These are phyloP conservation scores for Microbotryomycetes sp. DNA, from an alignment of 1,284 basidiomycete species.

Conservation along the genomic window DNA sequence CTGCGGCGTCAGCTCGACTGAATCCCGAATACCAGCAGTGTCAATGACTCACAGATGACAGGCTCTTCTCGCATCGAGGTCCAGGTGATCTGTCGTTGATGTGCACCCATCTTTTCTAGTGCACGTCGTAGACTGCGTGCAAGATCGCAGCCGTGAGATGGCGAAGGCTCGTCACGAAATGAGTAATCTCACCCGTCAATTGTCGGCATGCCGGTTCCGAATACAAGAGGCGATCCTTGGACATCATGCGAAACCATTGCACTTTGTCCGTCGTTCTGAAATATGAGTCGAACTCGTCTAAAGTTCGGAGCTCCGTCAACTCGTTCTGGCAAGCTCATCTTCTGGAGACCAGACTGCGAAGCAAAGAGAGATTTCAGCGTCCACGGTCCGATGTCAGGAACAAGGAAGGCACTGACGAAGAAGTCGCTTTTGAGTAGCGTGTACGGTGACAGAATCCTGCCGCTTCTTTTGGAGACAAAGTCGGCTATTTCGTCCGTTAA, in stretches of 20 bases:
- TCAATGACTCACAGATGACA: slow-evolving; percentile 88
- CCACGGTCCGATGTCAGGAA: background rate
- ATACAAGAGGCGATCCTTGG: slow-evolving; percentile 17
- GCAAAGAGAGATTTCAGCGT: background rate
- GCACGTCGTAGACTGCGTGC: slow-evolving; percentile 65
- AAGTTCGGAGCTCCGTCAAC: slow-evolving; percentile 93
- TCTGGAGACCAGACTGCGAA: slow-evolving; percentile 55
- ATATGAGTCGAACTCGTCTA: slow-evolving; percentile 63
- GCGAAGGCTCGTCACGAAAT: background rate
- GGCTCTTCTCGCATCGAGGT: slow-evolving; percentile 93
- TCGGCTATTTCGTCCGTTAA: slow-evolving; percentile 74
- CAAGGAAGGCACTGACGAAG: slow-evolving; percentile 7
- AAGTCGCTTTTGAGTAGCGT: slow-evolving; percentile 81
- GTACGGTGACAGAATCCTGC: slow-evolving; percentile 80
- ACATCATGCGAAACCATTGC: slow-evolving; percentile 1
- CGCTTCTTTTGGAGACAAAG: slow-evolving; percentile 76
- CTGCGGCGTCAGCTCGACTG: slow-evolving; percentile 31
- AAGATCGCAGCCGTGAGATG: background rate
- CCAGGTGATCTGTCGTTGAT: slow-evolving; percentile 71
- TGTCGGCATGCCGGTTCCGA: slow-evolving; percentile 84
- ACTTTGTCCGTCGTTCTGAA: background rate
- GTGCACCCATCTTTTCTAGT: slow-evolving; percentile 71
- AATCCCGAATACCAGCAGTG: slow-evolving; percentile 41
- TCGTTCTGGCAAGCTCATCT: slow-evolving; percentile 89
- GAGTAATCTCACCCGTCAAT: slow-evolving; percentile 62